Evolutionary conservation across 2,329 filamentous ascomycete species (phyloP).

Genomic region (Stromatinia cepivora): DNA sequence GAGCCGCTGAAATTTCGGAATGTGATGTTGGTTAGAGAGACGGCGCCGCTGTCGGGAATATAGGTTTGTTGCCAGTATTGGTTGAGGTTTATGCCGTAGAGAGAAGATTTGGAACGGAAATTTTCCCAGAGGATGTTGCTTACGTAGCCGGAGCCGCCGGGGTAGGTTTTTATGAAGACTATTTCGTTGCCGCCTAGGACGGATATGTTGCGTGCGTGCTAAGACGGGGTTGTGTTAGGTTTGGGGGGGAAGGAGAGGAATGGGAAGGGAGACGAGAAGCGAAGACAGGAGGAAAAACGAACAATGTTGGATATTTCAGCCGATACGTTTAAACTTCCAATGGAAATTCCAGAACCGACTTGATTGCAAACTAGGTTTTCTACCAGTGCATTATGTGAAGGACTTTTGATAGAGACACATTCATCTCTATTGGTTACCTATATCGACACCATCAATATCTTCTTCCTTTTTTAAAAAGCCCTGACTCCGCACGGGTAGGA

Average conservation of each 20-base stretch:
- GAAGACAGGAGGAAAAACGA: too few species aligned
- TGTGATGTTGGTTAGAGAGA: slow-evolving; percentile 31
- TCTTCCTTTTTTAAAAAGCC: background rate
- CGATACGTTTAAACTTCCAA: slow-evolving; percentile 38
- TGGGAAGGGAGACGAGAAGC: too few species aligned
- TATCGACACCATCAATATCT: background rate
- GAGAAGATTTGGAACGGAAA: slow-evolving; percentile 34
- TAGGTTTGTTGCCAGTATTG: slow-evolving; percentile 36
- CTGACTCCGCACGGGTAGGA: background rate
- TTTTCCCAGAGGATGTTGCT: slow-evolving; percentile 42
- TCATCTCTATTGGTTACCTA: slow-evolving; percentile 43
- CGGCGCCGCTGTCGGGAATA: slow-evolving; percentile 36
- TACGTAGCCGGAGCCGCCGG: slow-evolving; percentile 43
- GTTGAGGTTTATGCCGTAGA: slow-evolving; percentile 35
- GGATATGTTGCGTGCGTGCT: slow-evolving; percentile 40
- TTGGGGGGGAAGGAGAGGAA: background rate
- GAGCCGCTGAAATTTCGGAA: slow-evolving; percentile 39
- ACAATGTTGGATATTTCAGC: slow-evolving; percentile 23
- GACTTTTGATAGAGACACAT: slow-evolving; percentile 44
- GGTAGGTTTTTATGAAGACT: slow-evolving; percentile 45
- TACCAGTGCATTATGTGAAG: slow-evolving; percentile 42
- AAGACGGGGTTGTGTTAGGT: background rate
- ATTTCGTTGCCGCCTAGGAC: slow-evolving; percentile 43
- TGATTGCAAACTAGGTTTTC: slow-evolving; percentile 44
- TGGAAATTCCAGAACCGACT: slow-evolving; percentile 42